Evolutionary conservation across 2,329 filamentous ascomycete genomes (phyloP), one percentile per base, ranked within the genome.

Genomic region (Hypomyces rosellus): DNA sequence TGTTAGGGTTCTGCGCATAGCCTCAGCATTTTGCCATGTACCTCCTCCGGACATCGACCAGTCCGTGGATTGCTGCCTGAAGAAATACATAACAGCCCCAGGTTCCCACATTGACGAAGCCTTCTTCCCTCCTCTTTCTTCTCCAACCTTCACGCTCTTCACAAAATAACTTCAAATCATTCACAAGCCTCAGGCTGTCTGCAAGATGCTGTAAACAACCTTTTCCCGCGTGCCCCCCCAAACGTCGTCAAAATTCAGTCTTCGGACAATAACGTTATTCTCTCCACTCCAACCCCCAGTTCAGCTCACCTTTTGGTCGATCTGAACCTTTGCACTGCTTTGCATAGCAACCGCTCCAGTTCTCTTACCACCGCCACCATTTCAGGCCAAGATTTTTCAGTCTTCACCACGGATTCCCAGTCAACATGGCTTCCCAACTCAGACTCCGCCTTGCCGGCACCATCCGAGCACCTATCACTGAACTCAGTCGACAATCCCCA

Each of bases 331-430:
- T 77, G 76, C 76, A 71, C 72, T 72, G 79, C 81, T 77, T 70
- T 74, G 67, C 63, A 65, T 65, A 76, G 74, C 76, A 73, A 69
- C 73, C 73, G 76, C 80, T 74, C 70, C 60, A 80, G 77, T 81
- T 78, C 73, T 55, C 45, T 46, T 72, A 68, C 65, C 63, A 76
- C 76, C 75, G 71, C 73, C 71, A 82, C 73, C 73, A 82, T 82
- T 79, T 68, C 75, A 73, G 68, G 71, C 65, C 80, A 76, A 81
- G 84, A 85, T 81, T 81, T 78, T 61, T 65, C 76, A 81, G 83
- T 87, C 84, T 85, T 85, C 85, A 89, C 78, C 79, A 90, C 86
- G 86, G 86, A 86, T 88, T 80, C 82, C 70, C 77, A 77, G 73
- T 81, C 82, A 89, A 63, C 78, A 91, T 91, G 87, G 87, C 85